Evolutionary conservation across 352 stramenopile genomes (phyloP), one percentile per base, ranked within the genome.

Genomic region (Phytophthora crassamura): DNA sequence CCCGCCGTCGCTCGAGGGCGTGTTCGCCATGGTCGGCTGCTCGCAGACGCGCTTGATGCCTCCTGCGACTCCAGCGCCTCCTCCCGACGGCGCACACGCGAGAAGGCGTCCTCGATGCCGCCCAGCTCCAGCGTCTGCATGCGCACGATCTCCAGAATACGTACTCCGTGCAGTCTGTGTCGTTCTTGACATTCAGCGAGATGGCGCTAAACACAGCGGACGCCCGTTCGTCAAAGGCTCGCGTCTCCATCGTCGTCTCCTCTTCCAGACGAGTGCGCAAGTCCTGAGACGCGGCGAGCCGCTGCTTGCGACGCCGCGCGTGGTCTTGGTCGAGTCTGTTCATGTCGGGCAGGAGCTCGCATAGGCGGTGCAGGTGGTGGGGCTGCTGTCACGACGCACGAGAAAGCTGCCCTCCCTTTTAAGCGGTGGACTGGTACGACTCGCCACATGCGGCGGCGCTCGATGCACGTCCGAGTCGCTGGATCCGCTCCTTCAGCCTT

Each of bases 111-210:
- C 57, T 95, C 86, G 34, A 95, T 90, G 12, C 79, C 81, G 2
- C 81, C 82, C 11, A 95, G 53, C 25, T 93, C 77, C 18, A 93
- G 67, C 43, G 80, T 91, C 66, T 93, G 84, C 86, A 93, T 95
- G 48, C 86, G 83, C 8, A 90, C 82, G 43, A 90, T 73, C 56
- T 95, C 86, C 16, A 92, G 60, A 30, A 93, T 53, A 84, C 86
- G 47, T 93, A 93, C 60, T 95, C 86, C 75, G 89, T 91, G 47
- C 84, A 90, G 56, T 93, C 82, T 10, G 84, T 82, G 35, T 91
- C 77, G 43, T 89, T 89, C 51, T 84, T 88, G 1, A 81, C 89
- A 35, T 77, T 72, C 4, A 90, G 51, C 34, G 84, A 91, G 16
- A 93, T 73, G 20, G 84, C 67, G 41, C 80, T 91, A 59, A 93